A percentile compares a stretch with the other conserved stretches of the same genome.
Evolutionary conservation across 331 rosid species (phyloP).

Genomic region (Malus hybrid): DNA sequence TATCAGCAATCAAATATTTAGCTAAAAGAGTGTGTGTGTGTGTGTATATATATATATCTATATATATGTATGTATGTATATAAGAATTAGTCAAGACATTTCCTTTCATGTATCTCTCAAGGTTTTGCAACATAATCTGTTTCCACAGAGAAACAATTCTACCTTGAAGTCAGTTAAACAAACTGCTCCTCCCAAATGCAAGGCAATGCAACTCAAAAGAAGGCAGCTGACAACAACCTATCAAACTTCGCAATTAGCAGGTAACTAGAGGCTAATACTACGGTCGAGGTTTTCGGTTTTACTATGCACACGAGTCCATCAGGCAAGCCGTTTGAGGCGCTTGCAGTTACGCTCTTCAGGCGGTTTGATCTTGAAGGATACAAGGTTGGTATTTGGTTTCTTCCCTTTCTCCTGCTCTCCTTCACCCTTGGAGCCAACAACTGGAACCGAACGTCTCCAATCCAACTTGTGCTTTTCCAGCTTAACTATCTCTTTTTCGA

Average conservation of each 20-base stretch:
- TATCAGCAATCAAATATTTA: no score
- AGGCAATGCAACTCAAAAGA: not conserved
- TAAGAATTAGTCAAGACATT: no score
- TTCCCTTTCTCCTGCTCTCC: not conserved
- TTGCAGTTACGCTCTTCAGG: not conserved
- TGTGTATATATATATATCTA: no score
- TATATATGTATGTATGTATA: no score
- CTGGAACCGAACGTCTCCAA: not conserved
- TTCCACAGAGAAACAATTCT: no score
- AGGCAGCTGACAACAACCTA: not conserved
- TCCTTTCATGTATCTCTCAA: no score
- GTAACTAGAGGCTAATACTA: not conserved
- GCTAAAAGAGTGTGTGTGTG: no score
- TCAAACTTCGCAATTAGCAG: not conserved
- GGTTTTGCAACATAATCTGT: no score
- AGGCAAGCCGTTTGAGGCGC: not conserved
- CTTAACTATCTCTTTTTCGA: not conserved
- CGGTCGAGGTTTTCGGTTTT: not conserved
- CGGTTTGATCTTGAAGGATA: not conserved
- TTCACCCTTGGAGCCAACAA: not conserved
- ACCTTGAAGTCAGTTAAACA: no score
- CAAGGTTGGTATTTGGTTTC: not conserved
- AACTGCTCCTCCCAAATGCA: not conserved
- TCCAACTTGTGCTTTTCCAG: constrained; percentile 7
- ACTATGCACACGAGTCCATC: not conserved